Evolutionary conservation across 1,284 basidiomycete genomes (phyloP).

Genomic region (Marasmius tenuissimus): DNA sequence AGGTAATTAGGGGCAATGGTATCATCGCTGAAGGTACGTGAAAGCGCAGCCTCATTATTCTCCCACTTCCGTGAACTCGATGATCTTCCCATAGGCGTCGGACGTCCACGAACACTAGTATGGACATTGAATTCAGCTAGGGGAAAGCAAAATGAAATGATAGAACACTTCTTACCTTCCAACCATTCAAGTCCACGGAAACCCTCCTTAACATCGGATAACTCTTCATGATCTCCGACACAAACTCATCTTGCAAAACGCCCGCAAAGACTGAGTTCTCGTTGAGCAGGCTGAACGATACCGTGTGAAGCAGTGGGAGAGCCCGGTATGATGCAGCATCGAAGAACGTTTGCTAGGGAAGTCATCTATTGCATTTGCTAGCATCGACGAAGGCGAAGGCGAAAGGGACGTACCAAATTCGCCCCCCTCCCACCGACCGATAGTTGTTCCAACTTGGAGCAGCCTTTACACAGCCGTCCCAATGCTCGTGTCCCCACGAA

Average conservation of each 20-base stretch:
- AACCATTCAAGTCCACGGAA: not conserved
- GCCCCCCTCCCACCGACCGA: slow-evolving; percentile 22
- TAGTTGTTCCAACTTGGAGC: slow-evolving; percentile 29
- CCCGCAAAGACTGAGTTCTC: not conserved
- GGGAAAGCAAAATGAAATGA: no score
- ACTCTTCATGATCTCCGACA: not conserved
- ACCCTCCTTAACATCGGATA: not conserved
- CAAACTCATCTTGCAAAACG: not conserved
- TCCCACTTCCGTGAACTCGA: no score
- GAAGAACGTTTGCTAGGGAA: not conserved
- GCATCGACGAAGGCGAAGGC: not conserved
- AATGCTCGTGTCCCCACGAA: slow-evolving; percentile 32
- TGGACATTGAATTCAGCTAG: no score
- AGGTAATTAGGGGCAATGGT: no score
- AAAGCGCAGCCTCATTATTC: no score
- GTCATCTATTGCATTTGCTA: not conserved
- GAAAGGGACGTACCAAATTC: slow-evolving; percentile 26
- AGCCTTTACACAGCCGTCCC: slow-evolving; percentile 20
- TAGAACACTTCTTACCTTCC: not conserved
- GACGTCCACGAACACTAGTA: no score
- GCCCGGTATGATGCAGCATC: not conserved
- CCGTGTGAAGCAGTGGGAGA: not conserved
- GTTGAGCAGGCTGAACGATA: not conserved
- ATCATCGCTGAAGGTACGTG: no score
- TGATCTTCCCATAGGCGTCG: no score